phyloP scores from a whole-genome alignment of 176 grass and related monocot species.

The Oryza punctata region DNA sequence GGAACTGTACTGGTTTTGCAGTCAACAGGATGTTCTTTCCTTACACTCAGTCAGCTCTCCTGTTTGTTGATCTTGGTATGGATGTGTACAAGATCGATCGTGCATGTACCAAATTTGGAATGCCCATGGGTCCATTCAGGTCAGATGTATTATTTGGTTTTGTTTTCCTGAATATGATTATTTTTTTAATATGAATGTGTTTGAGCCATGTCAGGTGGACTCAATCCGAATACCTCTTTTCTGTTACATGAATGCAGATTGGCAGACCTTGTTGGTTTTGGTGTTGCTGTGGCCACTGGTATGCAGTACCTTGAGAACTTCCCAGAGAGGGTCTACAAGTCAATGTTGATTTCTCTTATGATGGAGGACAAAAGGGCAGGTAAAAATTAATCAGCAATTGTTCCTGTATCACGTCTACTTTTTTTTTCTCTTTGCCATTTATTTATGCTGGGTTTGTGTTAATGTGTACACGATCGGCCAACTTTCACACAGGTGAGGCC shows the following conservation, averaged over 20 bases:
- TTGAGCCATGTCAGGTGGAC: not conserved
- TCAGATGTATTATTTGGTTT: slow-evolving; percentile 30
- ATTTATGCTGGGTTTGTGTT: not conserved
- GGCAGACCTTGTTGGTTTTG: slow-evolving; percentile 89
- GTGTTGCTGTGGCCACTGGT: slow-evolving; percentile 74
- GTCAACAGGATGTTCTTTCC: slow-evolving; percentile 99
- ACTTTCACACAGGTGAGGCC: slow-evolving; percentile 62
- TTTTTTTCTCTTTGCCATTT: slow-evolving; percentile 33
- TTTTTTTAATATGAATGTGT: not conserved
- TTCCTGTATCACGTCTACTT: slow-evolving; percentile 1
- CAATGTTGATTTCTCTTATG: slow-evolving; percentile 85
- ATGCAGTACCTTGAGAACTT: slow-evolving; percentile 89
- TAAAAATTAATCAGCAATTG: slow-evolving; percentile 28
- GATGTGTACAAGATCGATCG: slow-evolving; percentile 90
- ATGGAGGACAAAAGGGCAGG: slow-evolving; percentile 82
- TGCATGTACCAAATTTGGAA: slow-evolving; percentile 91
- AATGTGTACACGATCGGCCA: not conserved
- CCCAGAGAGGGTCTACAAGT: slow-evolving; percentile 86
- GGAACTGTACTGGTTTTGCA: slow-evolving; percentile 85
- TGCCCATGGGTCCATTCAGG: slow-evolving; percentile 99
- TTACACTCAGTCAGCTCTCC: slow-evolving; percentile 79
- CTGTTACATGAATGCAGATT: slow-evolving; percentile 53
- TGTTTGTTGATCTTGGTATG: slow-evolving; percentile 80
- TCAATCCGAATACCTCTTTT: slow-evolving; percentile 1
- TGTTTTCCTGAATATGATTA: not conserved